Conservation (phyloP, 768 basidiomycete species). For the Rossbeevera mucosa region DNA sequence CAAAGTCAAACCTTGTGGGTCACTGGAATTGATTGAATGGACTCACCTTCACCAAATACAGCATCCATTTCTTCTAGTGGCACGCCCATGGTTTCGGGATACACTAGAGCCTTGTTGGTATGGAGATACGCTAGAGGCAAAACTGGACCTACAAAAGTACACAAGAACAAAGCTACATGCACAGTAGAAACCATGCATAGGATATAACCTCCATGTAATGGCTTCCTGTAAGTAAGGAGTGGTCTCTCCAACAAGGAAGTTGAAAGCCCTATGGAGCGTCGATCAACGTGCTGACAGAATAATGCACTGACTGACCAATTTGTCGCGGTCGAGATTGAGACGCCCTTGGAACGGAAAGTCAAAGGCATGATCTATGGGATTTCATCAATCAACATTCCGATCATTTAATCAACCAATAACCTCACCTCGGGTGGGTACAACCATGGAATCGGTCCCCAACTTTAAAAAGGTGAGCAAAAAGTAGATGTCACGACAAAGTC, state of each 20-base stretch:
- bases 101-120: slow-evolving; percentile 44
- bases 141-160: slow-evolving; percentile 62
- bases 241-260: slow-evolving; percentile 82
- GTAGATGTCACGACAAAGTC: neutral
- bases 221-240: slow-evolving; percentile 85
- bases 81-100: slow-evolving; percentile 83
- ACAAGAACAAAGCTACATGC: slow-evolving; percentile 81
- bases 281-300: slow-evolving; percentile 2
- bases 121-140: neutral
- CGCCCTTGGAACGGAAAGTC: slow-evolving; percentile 89
- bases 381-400: slow-evolving; percentile 1
- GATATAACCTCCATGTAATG: slow-evolving; percentile 89
- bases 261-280: slow-evolving; percentile 54
- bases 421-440: slow-evolving; percentile 78
- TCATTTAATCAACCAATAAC: slow-evolving; percentile 1
- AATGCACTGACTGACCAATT: slow-evolving; percentile 43
- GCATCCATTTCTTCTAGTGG: slow-evolving; percentile 89
- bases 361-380: slow-evolving; percentile 79
- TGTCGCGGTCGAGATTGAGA: slow-evolving; percentile 88
- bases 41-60: slow-evolving; percentile 78
- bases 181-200: slow-evolving; percentile 94
- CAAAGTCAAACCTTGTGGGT: slow-evolving; percentile 16
- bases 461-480: slow-evolving; percentile 6
- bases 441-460: slow-evolving; percentile 90
- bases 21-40: neutral